Conservation (phyloP, 768 basidiomycete species). For the Suillus luteus region DNA sequence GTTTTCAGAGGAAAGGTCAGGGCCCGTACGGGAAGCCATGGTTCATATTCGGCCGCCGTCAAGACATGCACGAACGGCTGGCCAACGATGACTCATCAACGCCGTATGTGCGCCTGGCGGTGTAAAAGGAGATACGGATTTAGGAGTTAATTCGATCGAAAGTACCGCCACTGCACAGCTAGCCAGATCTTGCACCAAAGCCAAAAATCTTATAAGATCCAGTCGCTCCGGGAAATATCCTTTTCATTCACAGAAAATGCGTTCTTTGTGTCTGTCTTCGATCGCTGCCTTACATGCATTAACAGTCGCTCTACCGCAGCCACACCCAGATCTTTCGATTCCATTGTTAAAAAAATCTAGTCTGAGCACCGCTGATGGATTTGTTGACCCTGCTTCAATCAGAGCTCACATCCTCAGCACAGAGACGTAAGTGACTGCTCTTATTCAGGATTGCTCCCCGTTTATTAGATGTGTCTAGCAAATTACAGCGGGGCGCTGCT, state of each 20-base stretch:
- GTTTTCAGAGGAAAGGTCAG: background rate
- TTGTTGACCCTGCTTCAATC: constrained; percentile 18
- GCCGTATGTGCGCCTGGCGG: background rate
- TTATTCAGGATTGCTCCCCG: background rate
- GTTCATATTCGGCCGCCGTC: background rate
- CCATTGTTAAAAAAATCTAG: constrained; percentile 20
- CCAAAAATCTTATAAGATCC: background rate
- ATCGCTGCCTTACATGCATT: constrained; percentile 17
- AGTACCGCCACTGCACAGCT: background rate
- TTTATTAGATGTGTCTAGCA: constrained; percentile 20
- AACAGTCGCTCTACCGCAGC: constrained; percentile 20
- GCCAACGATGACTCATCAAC: background rate
- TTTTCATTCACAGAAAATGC: constrained; percentile 13
- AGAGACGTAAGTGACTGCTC: constrained; percentile 12
- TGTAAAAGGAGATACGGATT: background rate
- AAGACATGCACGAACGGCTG: background rate
- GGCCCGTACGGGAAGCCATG: background rate
- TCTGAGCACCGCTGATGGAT: constrained; percentile 15
- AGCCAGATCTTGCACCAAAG: background rate
- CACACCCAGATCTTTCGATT: constrained; percentile 17
- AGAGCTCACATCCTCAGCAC: constrained; percentile 20
- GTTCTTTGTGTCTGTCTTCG: constrained; percentile 8
- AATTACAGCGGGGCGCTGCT: constrained; percentile 18
- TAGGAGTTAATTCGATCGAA: background rate
- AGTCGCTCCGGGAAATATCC: background rate